phyloP scores from a whole-genome alignment of 495 filamentous ascomycete species.

The Penicillium salamii region DNA sequence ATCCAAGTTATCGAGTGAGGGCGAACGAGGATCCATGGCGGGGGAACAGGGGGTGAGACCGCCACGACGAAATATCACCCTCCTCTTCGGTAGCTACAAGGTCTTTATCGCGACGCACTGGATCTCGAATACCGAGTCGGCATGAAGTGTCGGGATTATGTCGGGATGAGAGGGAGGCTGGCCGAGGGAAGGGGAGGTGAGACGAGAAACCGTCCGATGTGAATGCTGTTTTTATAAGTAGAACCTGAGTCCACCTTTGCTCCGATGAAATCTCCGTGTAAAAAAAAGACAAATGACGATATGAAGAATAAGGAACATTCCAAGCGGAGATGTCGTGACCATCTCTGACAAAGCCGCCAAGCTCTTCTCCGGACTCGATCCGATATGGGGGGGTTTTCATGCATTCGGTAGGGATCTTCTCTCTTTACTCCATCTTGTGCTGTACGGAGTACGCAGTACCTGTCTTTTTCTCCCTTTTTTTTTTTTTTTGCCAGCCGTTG shows the following conservation, averaged over 20 bases:
- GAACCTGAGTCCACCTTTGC: too few relatives aligned
- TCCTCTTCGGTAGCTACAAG: background rate
- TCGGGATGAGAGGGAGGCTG: constrained; percentile 6
- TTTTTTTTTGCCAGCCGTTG: background rate
- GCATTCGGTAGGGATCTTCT: constrained; percentile 3
- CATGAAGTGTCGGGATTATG: constrained; percentile 5
- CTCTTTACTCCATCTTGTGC: background rate
- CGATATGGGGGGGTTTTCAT: constrained; percentile 5
- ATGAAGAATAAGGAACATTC: constrained; percentile 19
- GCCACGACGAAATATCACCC: background rate
- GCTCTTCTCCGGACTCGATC: constrained; percentile 21
- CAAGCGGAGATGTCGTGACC: constrained; percentile 29
- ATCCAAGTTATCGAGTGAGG: constrained; percentile 30
- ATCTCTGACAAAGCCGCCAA: constrained; percentile 31
- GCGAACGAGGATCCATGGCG: constrained; percentile 30
- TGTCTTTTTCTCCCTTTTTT: background rate
- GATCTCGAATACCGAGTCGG: background rate
- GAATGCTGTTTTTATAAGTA: too few relatives aligned
- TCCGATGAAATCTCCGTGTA: background rate
- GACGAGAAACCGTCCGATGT: constrained; percentile 3
- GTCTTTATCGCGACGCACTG: constrained; percentile 1
- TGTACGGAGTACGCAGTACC: too few relatives aligned
- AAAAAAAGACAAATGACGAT: constrained; percentile 1
- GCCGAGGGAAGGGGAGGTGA: constrained; percentile 19
- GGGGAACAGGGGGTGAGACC: constrained; percentile 6